Evolutionary conservation across 2,329 filamentous ascomycete genomes (phyloP), one percentile per base, ranked within the genome.

Genomic region (Albophoma yamanashiensis): DNA sequence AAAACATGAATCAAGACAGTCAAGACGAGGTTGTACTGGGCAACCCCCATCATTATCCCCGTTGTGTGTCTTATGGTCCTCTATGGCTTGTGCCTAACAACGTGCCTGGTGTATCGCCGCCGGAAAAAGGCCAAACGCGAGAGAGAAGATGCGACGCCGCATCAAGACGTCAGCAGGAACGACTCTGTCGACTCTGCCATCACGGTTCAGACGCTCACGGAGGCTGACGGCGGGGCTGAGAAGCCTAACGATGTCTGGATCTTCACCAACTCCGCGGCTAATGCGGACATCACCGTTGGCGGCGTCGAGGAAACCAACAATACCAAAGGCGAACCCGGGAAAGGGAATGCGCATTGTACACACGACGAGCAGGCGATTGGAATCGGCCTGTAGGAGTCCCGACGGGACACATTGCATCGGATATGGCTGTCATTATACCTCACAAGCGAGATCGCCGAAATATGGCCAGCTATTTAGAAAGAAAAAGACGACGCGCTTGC

Each of bases 21-120:
- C 11, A 58, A 61, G 34, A 60, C 61, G 39, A 34, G 36, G 22
- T 62, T 68, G 25, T 65, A 65, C 53, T 71, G 67, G 69, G 65
- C 66, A 0, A 66, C 69, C 1, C 67, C 70, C 4, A 66, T 73
- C 8, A 63, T 69, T 25, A 68, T 73, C 15, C 68, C 69, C 39
- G 65, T 73, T 34, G 63, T 69, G 39, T 65, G 66, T n/a, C 62
- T 73, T 9, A 63, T 73, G 1, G 62, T 65, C 9, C 52, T 72
- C 20, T 73, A 73, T 59, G 64, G 64, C 40, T 36, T 69, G 0
- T 69, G 63, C n/a, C 58, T 73, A 14, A 59, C 67, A 12, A 66
- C 65, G 22, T 73, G 67, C 47, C 62, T 72, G 42, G 56, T 65
- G 36, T 67, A 68, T 61, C 68, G 69, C 11, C 67, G 69, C 4